Conservation (phyloP, 129 eudicot species). For the Flaveria brownii region DNA sequence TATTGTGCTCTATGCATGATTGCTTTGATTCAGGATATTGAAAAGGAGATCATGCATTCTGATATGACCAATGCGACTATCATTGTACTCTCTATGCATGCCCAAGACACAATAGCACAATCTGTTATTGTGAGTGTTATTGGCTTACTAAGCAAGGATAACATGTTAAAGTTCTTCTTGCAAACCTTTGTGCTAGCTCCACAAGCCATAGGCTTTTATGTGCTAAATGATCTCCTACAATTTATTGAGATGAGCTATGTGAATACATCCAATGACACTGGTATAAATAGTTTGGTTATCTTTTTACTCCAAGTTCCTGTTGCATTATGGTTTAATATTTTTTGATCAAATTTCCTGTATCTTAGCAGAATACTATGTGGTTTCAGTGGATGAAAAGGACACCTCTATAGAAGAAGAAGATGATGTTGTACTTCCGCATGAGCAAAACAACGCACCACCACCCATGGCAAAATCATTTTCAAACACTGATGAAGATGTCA, state of each 20-base stretch:
- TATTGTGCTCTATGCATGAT: no score
- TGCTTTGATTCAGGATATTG: conserved; percentile 27
- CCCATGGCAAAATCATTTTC: neutral
- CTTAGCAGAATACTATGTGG: neutral
- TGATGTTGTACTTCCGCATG: neutral
- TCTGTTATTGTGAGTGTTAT: conserved; percentile 24
- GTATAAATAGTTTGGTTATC: conserved; percentile 13
- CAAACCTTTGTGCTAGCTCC: conserved; percentile 38
- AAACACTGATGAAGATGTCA: conserved; percentile 1
- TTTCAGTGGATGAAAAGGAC: neutral
- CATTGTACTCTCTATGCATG: conserved; percentile 9
- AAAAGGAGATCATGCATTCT: conserved; percentile 16
- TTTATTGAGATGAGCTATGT: neutral
- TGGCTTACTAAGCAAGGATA: conserved; percentile 28
- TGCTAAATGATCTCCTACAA: conserved; percentile 23
- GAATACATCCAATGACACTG: conserved; percentile 1
- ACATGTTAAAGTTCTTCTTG: conserved; percentile 7
- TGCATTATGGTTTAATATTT: neutral
- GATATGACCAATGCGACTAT: conserved; percentile 4
- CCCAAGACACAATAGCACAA: conserved; percentile 16
- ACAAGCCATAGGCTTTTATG: conserved; percentile 33
- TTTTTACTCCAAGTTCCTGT: neutral
- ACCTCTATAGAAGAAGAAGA: conserved; percentile 15
- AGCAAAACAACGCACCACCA: neutral
- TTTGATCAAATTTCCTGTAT: neutral